Evolutionary conservation across 2,329 filamentous ascomycete genomes (phyloP).

Genomic region (Stagonosporopsis tanaceti): DNA sequence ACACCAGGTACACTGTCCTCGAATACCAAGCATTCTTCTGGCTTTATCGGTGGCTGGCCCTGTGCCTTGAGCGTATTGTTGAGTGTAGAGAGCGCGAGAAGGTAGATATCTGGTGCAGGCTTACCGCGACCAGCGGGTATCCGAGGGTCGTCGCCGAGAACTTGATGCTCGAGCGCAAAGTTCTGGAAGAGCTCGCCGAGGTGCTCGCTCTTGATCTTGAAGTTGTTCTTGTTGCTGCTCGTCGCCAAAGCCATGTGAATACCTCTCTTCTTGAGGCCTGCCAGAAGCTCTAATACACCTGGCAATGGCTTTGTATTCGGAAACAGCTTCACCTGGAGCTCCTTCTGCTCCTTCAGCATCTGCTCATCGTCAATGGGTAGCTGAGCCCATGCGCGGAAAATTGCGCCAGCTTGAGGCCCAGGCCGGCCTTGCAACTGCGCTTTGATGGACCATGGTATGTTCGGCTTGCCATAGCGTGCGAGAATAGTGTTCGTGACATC

Average conservation of each 20-base stretch:
- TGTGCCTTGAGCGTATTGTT: constrained; percentile 74
- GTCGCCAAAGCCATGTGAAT: constrained; percentile 89
- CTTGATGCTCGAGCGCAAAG: constrained; percentile 71
- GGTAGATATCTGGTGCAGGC: constrained; percentile 92
- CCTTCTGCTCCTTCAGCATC: constrained; percentile 67
- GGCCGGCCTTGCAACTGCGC: constrained; percentile 79
- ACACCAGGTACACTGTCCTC: constrained; percentile 95
- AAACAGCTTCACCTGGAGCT: constrained; percentile 76
- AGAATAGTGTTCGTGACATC: constrained; percentile 83
- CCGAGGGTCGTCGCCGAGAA: constrained; percentile 85
- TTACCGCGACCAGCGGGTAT: constrained; percentile 86
- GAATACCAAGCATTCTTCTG: constrained; percentile 93
- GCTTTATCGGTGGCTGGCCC: constrained; percentile 69
- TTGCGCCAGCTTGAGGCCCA: constrained; percentile 63
- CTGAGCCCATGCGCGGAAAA: constrained; percentile 83
- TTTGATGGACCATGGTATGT: constrained; percentile 93
- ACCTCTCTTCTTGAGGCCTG: constrained; percentile 63
- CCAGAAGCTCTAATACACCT: constrained; percentile 75
- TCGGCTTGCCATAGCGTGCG: constrained; percentile 72
- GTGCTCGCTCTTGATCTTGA: constrained; percentile 75
- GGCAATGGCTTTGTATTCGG: constrained; percentile 77
- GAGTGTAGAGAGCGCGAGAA: constrained; percentile 83
- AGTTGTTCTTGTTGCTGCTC: constrained; percentile 76
- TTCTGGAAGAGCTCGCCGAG: constrained; percentile 67
- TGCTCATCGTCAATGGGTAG: constrained; percentile 78